Evolutionary conservation across 345 rosid genomes (phyloP).

Genomic region (Angophora floribunda): DNA sequence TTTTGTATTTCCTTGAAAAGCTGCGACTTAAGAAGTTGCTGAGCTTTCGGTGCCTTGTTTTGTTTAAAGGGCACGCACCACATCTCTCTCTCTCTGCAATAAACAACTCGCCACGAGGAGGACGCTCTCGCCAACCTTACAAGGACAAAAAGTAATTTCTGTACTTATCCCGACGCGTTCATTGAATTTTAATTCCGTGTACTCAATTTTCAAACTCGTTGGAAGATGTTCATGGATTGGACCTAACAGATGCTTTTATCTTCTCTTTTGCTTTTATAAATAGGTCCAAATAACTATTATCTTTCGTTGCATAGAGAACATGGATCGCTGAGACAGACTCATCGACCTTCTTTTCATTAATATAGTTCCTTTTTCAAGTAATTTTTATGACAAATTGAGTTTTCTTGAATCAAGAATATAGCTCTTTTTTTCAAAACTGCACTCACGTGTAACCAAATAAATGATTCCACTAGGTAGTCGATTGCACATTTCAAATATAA

Average conservation of each 20-base stretch:
- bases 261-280: not conserved
- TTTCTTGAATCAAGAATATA: not conserved
- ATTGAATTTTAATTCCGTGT: not conserved
- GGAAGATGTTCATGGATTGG: not conserved
- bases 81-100: not conserved
- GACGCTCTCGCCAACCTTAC: not conserved
- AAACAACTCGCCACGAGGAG: not conserved
- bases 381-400: not conserved
- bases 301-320: not conserved
- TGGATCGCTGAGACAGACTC: not conserved
- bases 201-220: not conserved
- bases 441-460: not conserved
- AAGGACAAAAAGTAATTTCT: not conserved
- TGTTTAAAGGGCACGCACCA: not conserved
- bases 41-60: not conserved
- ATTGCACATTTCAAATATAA: not conserved
- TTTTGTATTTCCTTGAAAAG: not conserved
- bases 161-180: not conserved
- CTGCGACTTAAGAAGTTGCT: not conserved
- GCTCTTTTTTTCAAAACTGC: not conserved
- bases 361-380: not conserved
- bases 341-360: not conserved
- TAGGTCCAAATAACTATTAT: not conserved
- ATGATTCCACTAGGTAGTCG: not conserved
- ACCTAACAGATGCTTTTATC: not conserved